Percentiles rank a stretch among this genome's conserved stretches.
Evolutionary conservation across 2,329 filamentous ascomycete genomes (phyloP).

Genomic region (Proliferodiscus dingleyae): DNA sequence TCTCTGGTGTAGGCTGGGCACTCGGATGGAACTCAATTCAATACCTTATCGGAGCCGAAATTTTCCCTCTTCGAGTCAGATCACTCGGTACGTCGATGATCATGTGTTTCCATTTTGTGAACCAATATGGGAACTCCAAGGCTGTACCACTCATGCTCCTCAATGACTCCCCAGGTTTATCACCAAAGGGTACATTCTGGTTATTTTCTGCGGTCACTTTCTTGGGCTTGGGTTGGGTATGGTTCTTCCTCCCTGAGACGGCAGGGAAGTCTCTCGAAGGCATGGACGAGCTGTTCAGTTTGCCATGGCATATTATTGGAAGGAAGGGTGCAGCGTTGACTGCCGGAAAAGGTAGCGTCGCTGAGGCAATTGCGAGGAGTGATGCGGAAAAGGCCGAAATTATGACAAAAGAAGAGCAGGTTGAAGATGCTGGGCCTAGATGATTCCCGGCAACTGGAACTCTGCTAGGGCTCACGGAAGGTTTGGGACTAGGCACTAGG

Average conservation of each 20-base stretch:
- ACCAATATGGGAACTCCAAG: constrained; percentile 72
- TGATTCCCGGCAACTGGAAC: too few relatives aligned
- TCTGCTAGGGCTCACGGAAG: too few relatives aligned
- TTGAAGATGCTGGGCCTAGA: constrained; percentile 2
- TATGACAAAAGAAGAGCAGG: not conserved
- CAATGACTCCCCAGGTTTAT: constrained; percentile 19
- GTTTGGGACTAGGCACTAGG: too few relatives aligned
- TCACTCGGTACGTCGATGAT: constrained; percentile 24
- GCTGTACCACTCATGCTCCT: constrained; percentile 73
- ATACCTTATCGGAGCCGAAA: constrained; percentile 57
- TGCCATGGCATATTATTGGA: constrained; percentile 11
- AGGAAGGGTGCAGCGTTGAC: constrained; percentile 10
- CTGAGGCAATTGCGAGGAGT: constrained; percentile 5
- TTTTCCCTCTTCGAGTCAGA: constrained; percentile 31
- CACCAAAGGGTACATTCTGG: constrained; percentile 39
- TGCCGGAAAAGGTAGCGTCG: constrained; percentile 8
- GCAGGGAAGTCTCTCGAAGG: constrained; percentile 34
- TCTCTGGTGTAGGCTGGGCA: constrained; percentile 58
- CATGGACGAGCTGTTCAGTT: constrained; percentile 17
- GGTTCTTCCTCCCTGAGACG: constrained; percentile 42
- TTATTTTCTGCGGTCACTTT: constrained; percentile 36
- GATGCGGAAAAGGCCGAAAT: constrained; percentile 3
- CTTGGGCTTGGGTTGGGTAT: constrained; percentile 35
- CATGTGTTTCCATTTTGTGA: constrained; percentile 54
- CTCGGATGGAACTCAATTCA: constrained; percentile 41